A percentile compares a stretch with the other conserved stretches of the same genome.
These are phyloP conservation scores for Oldenlandia corymbosa DNA, from an alignment of 257 asterid species.

Conservation along the genomic window DNA sequence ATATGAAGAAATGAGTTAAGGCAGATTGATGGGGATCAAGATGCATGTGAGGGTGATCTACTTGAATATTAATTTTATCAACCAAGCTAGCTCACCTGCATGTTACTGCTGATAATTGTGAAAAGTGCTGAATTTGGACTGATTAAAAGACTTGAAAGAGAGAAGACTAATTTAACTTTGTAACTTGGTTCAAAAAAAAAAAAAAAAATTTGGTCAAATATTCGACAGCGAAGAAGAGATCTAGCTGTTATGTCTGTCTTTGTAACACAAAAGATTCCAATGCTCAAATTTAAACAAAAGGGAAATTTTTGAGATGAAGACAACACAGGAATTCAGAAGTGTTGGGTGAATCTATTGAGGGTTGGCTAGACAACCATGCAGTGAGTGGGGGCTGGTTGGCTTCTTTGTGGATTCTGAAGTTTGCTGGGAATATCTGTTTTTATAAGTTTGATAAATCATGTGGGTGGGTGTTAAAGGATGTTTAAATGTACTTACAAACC, in stretches of 20 bases:
- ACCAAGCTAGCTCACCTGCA: constrained; percentile 56
- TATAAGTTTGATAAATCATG: constrained; percentile 25
- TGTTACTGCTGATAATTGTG: constrained; percentile 41
- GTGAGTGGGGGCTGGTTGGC: constrained; percentile 32
- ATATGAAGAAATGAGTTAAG: not conserved
- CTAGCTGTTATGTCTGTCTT: constrained; percentile 51
- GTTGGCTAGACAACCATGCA: constrained; percentile 47
- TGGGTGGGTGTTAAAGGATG: constrained; percentile 20
- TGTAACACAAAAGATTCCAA: constrained; percentile 30
- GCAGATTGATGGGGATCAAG: constrained; percentile 17
- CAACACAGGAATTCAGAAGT: constrained; percentile 7
- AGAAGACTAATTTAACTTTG: too few relatives aligned
- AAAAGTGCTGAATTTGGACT: not conserved
- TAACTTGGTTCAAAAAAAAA: too few relatives aligned
- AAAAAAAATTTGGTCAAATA: too few relatives aligned
- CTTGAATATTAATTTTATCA: constrained; percentile 22
- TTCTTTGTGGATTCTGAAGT: constrained; percentile 33
- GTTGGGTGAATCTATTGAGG: constrained; percentile 23
- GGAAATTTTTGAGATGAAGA: constrained; percentile 11
- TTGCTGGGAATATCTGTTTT: constrained; percentile 19
- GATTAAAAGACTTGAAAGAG: not conserved
- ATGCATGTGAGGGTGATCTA: constrained; percentile 35
- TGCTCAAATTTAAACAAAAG: too few relatives aligned
- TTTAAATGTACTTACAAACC: not conserved
- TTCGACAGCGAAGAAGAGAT: constrained; percentile 38